Evolutionary conservation across 495 filamentous ascomycete species (phyloP).

Genomic region (Penicillium flavigenum): DNA sequence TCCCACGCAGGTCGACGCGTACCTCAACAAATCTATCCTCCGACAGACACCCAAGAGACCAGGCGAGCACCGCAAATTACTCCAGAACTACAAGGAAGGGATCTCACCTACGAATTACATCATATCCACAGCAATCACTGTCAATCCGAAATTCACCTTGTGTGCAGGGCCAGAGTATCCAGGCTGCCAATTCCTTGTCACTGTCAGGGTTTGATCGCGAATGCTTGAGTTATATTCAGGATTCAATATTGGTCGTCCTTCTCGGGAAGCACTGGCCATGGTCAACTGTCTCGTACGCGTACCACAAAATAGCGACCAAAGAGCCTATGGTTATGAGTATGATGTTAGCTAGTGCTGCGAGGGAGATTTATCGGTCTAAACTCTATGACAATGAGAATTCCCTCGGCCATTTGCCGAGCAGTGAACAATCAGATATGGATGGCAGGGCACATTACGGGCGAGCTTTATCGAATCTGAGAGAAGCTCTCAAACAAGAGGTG

Average conservation of each 20-base stretch:
- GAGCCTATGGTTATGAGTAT: constrained; percentile 40
- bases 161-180: constrained; percentile 8
- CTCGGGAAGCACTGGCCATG: constrained; percentile 41
- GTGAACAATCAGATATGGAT: constrained; percentile 23
- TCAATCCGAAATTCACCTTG: constrained; percentile 9
- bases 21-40: not conserved
- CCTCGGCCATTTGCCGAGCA: constrained; percentile 5
- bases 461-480: constrained; percentile 31
- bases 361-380: constrained; percentile 30
- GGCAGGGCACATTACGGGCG: constrained; percentile 33
- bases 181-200: constrained; percentile 33
- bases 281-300: constrained; percentile 35
- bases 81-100: not conserved
- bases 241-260: constrained; percentile 32
- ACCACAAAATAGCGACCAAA: constrained; percentile 32
- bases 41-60: constrained; percentile 8
- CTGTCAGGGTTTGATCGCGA: constrained; percentile 31
- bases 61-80: not conserved
- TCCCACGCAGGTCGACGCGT: constrained; percentile 23
- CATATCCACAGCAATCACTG: not conserved
- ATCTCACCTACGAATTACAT: not conserved
- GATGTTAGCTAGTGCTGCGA: constrained; percentile 35
- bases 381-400: constrained; percentile 22
- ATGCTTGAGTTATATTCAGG: constrained; percentile 31
- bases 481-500: constrained; percentile 31